Evolutionary conservation across 2,329 filamentous ascomycete genomes (phyloP).

Genomic region (Colletotrichum eremochloae): DNA sequence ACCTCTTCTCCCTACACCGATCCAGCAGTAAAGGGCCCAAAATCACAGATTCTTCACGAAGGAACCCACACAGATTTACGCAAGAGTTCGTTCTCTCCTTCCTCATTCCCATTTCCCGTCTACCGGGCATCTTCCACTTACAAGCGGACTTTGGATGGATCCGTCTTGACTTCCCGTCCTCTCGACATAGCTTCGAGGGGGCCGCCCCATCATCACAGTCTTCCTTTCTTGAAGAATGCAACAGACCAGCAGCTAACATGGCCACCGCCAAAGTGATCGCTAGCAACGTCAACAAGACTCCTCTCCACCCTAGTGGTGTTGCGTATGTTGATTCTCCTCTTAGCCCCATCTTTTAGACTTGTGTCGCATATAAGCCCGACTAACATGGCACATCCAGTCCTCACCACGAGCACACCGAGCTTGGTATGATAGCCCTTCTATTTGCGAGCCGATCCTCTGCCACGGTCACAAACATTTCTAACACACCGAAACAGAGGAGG

Average conservation of each 20-base stretch:
- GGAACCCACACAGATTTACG: slow-evolving; percentile 52
- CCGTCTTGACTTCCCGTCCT: slow-evolving; percentile 28
- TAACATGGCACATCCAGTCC: slow-evolving; percentile 68
- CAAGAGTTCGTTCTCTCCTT: slow-evolving; percentile 55
- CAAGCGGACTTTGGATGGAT: slow-evolving; percentile 38
- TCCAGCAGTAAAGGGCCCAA: slow-evolving; percentile 56
- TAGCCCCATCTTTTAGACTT: background rate
- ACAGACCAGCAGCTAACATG: slow-evolving; percentile 30
- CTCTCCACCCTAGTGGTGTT: slow-evolving; percentile 90
- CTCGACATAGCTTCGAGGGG: slow-evolving; percentile 1
- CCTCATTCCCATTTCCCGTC: background rate
- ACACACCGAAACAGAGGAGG: slow-evolving; percentile 73
- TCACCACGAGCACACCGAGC: slow-evolving; percentile 89
- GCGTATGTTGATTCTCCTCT: slow-evolving; percentile 71
- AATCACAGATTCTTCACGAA: slow-evolving; percentile 54
- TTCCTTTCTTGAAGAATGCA: background rate
- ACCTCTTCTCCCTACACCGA: slow-evolving; percentile 55
- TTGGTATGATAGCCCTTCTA: slow-evolving; percentile 66
- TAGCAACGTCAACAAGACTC: slow-evolving; percentile 87
- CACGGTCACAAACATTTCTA: slow-evolving; percentile 15
- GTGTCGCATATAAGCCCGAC: background rate
- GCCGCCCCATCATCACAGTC: background rate
- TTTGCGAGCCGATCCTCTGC: slow-evolving; percentile 22
- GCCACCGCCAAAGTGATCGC: slow-evolving; percentile 60
- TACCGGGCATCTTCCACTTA: slow-evolving; percentile 15